Percentiles rank a stretch among this genome's conserved stretches.
phyloP scores from a whole-genome alignment of 345 rosid genomes.

The Leavenworthia alabamica region DNA sequence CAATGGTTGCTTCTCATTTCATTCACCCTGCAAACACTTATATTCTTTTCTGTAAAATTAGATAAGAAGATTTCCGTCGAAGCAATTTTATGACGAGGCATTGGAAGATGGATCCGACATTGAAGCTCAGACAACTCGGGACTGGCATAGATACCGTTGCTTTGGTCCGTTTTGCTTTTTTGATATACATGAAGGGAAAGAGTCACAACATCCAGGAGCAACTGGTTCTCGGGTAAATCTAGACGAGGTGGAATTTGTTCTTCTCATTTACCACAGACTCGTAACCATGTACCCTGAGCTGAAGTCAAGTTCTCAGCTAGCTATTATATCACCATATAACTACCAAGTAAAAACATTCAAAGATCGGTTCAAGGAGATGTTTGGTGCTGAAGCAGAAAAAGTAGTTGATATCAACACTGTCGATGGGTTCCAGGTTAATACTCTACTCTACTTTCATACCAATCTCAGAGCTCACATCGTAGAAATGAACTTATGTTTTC shows the following conservation, averaged over 20 bases:
- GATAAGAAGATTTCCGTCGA: constrained; percentile 92
- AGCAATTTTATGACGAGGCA: constrained; percentile 67
- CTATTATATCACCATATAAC: constrained; percentile 83
- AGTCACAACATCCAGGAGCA: constrained; percentile 81
- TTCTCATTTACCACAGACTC: constrained; percentile 68
- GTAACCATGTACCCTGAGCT: constrained; percentile 67
- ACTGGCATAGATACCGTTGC: constrained; percentile 73
- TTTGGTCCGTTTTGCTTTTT: constrained; percentile 95
- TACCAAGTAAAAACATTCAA: constrained; percentile 85
- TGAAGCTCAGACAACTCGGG: constrained; percentile 56
- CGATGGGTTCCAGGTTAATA: constrained; percentile 92
- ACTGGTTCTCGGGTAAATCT: constrained; percentile 75
- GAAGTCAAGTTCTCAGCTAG: constrained; percentile 82
- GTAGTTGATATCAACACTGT: constrained; percentile 84
- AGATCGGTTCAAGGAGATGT: constrained; percentile 64
- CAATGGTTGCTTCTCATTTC: constrained; percentile 2
- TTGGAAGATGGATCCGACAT: constrained; percentile 78
- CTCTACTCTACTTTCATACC: neutral
- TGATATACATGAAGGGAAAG: constrained; percentile 75
- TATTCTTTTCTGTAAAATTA: constrained; percentile 20
- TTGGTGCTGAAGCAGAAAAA: constrained; percentile 64
- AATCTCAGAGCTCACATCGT: neutral
- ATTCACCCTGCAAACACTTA: neutral
- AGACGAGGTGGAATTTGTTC: constrained; percentile 83
- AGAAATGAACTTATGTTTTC: neutral